phyloP scores from a whole-genome alignment of 768 basidiomycete species.

The Psilocybe azurescens region DNA sequence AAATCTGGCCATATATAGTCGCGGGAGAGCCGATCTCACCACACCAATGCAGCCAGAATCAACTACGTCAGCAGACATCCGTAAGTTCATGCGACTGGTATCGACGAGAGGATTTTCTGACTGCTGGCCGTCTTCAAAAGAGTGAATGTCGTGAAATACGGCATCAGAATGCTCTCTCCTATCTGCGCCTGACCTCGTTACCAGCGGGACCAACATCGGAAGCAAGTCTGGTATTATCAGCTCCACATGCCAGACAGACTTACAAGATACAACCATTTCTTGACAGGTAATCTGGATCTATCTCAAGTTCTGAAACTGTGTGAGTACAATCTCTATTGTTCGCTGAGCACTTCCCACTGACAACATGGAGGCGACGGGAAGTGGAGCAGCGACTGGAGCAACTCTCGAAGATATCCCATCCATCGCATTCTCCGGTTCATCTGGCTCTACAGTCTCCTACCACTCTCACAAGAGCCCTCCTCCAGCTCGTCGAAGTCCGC shows the following conservation, averaged over 20 bases:
- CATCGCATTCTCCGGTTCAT: constrained; percentile 49
- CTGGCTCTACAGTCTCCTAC: constrained; percentile 51
- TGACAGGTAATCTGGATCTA: constrained; percentile 38
- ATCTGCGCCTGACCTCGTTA: constrained; percentile 45
- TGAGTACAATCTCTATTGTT: constrained; percentile 24
- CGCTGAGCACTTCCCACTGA: background rate
- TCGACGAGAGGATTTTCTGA: too few relatives aligned
- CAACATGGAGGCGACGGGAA: constrained; percentile 18
- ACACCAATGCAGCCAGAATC: constrained; percentile 28
- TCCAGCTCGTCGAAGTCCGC: constrained; percentile 41
- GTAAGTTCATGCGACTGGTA: constrained; percentile 20
- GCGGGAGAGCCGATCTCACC: too few relatives aligned
- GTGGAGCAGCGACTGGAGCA: constrained; percentile 55
- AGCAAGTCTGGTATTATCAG: constrained; percentile 30
- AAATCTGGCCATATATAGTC: too few relatives aligned
- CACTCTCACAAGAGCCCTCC: constrained; percentile 41
- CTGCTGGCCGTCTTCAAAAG: background rate
- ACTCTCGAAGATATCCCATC: constrained; percentile 54
- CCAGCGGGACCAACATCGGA: constrained; percentile 54
- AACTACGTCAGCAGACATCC: constrained; percentile 45
- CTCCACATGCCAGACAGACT: too few relatives aligned
- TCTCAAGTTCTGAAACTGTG: constrained; percentile 47
- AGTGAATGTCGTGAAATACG: constrained; percentile 39
- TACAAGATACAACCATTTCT: background rate
- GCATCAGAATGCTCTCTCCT: constrained; percentile 51